These are phyloP conservation scores for Phyllosticta capitalensis DNA, from an alignment of 2,329 filamentous ascomycete genomes.

Conservation along the genomic window DNA sequence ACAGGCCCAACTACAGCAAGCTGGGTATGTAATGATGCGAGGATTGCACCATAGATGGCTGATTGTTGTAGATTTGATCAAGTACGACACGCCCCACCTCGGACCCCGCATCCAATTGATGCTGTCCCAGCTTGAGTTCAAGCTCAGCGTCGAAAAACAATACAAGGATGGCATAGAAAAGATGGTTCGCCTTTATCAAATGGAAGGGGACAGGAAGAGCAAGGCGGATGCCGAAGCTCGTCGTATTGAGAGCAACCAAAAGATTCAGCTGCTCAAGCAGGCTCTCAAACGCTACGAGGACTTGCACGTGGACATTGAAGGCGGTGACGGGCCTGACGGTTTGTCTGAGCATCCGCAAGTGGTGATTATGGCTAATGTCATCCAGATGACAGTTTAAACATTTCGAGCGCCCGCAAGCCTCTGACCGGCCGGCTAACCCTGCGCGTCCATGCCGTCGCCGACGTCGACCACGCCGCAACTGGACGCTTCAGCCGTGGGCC, in stretches of 20 bases:
- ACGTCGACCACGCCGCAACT: slow-evolving; percentile 83
- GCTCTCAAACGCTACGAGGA: slow-evolving; percentile 95
- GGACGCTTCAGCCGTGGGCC: slow-evolving; percentile 80
- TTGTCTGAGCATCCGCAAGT: slow-evolving; percentile 24
- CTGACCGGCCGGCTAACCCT: slow-evolving; percentile 83
- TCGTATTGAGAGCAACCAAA: slow-evolving; percentile 91
- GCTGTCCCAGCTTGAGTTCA: slow-evolving; percentile 97
- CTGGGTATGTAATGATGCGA: slow-evolving; percentile 54
- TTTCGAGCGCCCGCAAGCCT: slow-evolving; percentile 91
- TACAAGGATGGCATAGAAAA: slow-evolving; percentile 99
- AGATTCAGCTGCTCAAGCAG: slow-evolving; percentile 91
- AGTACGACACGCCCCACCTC: slow-evolving; percentile 92
- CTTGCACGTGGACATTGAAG: slow-evolving; percentile 86
- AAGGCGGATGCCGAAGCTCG: slow-evolving; percentile 83
- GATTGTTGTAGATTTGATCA: slow-evolving; percentile 69
- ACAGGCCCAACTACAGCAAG: slow-evolving; percentile 85
- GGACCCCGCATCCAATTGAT: slow-evolving; percentile 97
- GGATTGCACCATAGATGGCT: slow-evolving; percentile 11
- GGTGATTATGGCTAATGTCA: slow-evolving; percentile 20
- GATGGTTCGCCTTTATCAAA: slow-evolving; percentile 95
- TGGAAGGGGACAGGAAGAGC: slow-evolving; percentile 95
- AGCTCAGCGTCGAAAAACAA: slow-evolving; percentile 96
- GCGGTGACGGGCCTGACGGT: slow-evolving; percentile 66
- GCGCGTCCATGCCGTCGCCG: slow-evolving; percentile 77
- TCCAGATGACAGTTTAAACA: slow-evolving; percentile 89